Base-by-base conservation (phyloP, 441 rosid genomes). In the Dalechampia spathulata region DNA sequence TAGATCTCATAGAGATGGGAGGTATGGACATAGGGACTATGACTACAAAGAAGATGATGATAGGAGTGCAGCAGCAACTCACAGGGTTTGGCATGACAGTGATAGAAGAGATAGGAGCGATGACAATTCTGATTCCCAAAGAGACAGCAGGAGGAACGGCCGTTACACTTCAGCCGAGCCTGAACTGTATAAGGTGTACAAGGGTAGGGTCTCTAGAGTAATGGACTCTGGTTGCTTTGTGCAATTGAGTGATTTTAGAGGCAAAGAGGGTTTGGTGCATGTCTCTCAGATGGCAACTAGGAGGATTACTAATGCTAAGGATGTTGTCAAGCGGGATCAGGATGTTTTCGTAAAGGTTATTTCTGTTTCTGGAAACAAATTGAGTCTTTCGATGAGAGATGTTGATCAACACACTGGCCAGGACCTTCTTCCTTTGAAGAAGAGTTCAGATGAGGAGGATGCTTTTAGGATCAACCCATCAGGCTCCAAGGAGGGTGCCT, bases 261-360 rank as follows among this genome's bases (percentile, higher is more conserved):
- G 90, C 16, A 86, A 82, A 58, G 96, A 86, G 77, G 95, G 95
- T 26, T 46, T 86, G 64, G 90, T 86, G 32, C 95, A 86, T 76
- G 76, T 86, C 65, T 86, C 95, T 8, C 95, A 89, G 78, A 80
- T 86, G 52, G 86, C 92, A 32, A 80, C 65, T 57, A 75, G 86
- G 68, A 86, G 86, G 59, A 69, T 82, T 58, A 61, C 63, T n/a
- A 81, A 76, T 43, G 88, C 85, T 1, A 77, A 79, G 53, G 85
- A 82, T 66, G 72, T 80, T 30, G 89, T 83, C 41, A 83, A 82
- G 80, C 64, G 85, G 22, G 87, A 84, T 45, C 85, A 77, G 78
- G 85, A 77, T 41, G 91, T 83, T 63, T 83, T 66, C 67, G 91
- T 82, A 20, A 86, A 86, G 75, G 87, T 86, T 2, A 82, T 86